These are phyloP conservation scores for Beauveria pseudobassiana DNA, from an alignment of 2,329 filamentous ascomycete species.

Conservation along the genomic window DNA sequence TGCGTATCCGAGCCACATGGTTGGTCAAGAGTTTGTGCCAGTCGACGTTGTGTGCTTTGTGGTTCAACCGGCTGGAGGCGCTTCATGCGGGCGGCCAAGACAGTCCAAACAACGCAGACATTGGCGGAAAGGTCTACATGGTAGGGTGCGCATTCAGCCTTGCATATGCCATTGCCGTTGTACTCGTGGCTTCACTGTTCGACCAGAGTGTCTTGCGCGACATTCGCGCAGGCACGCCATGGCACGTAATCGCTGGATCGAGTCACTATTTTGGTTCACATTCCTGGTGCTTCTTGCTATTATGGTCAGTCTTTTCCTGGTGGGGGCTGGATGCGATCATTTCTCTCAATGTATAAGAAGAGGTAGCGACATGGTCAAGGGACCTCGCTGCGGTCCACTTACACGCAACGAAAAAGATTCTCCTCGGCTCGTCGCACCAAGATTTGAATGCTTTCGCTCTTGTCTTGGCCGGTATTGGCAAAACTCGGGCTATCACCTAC, in stretches of 20 bases:
- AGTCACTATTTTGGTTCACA: conserved; percentile 12
- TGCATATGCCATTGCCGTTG: conserved; percentile 37
- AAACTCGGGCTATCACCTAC: too few relatives aligned
- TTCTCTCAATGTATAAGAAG: too few relatives aligned
- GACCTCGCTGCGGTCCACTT: too few relatives aligned
- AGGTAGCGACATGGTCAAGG: background rate
- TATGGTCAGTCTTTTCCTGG: conserved; percentile 15
- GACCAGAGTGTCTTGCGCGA: background rate
- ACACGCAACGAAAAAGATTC: too few relatives aligned
- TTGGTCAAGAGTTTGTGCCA: conserved; percentile 31
- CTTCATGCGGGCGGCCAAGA: conserved; percentile 13
- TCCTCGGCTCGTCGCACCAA: too few relatives aligned
- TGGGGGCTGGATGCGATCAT: too few relatives aligned
- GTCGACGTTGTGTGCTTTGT: conserved; percentile 29
- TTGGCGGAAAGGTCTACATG: conserved; percentile 32
- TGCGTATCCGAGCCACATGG: conserved; percentile 25
- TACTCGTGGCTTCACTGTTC: conserved; percentile 23
- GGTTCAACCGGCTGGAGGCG: conserved; percentile 25
- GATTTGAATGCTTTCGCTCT: too few relatives aligned
- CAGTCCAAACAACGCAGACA: background rate
- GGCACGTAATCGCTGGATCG: conserved; percentile 6
- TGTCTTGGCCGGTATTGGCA: too few relatives aligned
- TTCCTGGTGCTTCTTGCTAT: conserved; percentile 27
- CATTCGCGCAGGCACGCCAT: conserved; percentile 3
- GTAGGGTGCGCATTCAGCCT: conserved; percentile 41